Conservation (phyloP, 495 filamentous ascomycete species). For the Aspergillus incahuasiensis region DNA sequence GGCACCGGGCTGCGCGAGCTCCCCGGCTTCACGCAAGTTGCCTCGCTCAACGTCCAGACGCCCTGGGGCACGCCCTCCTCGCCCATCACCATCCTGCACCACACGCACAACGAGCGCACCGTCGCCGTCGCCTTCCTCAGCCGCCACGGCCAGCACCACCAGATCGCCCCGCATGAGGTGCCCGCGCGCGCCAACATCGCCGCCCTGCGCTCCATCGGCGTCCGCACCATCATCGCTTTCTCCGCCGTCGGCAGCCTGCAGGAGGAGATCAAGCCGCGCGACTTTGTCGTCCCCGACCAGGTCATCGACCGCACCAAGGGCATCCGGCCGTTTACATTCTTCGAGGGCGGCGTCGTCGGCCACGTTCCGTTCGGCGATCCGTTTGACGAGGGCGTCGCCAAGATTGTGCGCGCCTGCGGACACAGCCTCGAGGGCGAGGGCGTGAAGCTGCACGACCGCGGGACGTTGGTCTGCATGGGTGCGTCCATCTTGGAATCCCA, state of each 20-base stretch:
- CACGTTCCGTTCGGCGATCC: conserved; percentile 96
- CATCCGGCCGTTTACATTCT: conserved; percentile 87
- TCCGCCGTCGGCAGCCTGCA: conserved; percentile 89
- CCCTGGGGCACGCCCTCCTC: conserved; percentile 94
- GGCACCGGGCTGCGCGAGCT: conserved; percentile 81
- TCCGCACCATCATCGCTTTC: conserved; percentile 87
- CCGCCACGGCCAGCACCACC: conserved; percentile 83
- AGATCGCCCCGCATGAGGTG: conserved; percentile 88
- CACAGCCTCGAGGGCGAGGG: conserved; percentile 73
- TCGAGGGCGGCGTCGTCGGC: conserved; percentile 87
- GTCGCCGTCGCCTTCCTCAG: conserved; percentile 89
- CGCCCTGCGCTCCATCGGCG: conserved; percentile 82
- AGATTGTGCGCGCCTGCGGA: conserved; percentile 66
- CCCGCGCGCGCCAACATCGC: conserved; percentile 91
- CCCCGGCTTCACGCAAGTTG: conserved; percentile 73
- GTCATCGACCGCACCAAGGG: conserved; percentile 98
- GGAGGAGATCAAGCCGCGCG: conserved; percentile 86
- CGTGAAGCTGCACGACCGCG: conserved; percentile 69
- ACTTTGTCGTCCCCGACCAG: conserved; percentile 95
- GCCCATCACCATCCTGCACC: conserved; percentile 84
- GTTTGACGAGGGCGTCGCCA: conserved; percentile 74
- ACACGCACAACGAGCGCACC: conserved; percentile 52
- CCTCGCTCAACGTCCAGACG: conserved; percentile 63
- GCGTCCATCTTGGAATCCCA: conserved; percentile 33
- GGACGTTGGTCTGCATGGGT: conserved; percentile 89